Evolutionary conservation across 2,329 filamentous ascomycete genomes (phyloP), one percentile per base, ranked within the genome.

Genomic region (Fusarium sp.): DNA sequence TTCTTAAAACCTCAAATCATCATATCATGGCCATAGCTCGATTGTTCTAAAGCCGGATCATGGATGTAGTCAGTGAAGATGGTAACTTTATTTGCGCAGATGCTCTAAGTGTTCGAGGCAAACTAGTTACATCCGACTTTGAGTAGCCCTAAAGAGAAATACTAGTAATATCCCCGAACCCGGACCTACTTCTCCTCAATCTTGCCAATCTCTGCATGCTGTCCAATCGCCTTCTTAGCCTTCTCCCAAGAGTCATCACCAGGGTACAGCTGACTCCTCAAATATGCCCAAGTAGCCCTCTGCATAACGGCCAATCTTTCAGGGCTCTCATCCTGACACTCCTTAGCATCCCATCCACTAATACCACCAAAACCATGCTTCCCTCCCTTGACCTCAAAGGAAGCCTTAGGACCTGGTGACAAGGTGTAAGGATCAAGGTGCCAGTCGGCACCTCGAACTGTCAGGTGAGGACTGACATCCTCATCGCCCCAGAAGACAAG

Each of bases 361-460:
- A 76, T 66, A 2, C 75, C 75, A 4, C 75, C 75, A 26, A 76
- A 75, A 0, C 71, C 71, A 26, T 76, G 75, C 10, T 68, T 61
- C 12, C 75, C 74, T 3, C 66, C 71, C 23, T 66, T 70, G 0
- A 76, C 49, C 7, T 44, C 35, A 4, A 72, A 70, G 0, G 72
- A 66, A 3, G 66, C 57, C n/a, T 76, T 76, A 2, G 72, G 66
- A 0, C 59, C 63, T 0, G 73, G 71, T 0, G 72, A 43, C 4
- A 63, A 47, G 1, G 23, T 63, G 52, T 75, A 76, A 1, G 74
- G 61, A 6, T 76, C 74, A 0, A 52, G 52, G 5, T 75, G 72
- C 75, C 75, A 76, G 23, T 72, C 72, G 0, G 73, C 68, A 0
- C 66, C 74, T 4, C 74, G 67, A 10, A 12, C 38, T 0, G 72